These are phyloP conservation scores for Penicillium verrucosum DNA, from an alignment of 2,329 filamentous ascomycete species.

Conservation along the genomic window DNA sequence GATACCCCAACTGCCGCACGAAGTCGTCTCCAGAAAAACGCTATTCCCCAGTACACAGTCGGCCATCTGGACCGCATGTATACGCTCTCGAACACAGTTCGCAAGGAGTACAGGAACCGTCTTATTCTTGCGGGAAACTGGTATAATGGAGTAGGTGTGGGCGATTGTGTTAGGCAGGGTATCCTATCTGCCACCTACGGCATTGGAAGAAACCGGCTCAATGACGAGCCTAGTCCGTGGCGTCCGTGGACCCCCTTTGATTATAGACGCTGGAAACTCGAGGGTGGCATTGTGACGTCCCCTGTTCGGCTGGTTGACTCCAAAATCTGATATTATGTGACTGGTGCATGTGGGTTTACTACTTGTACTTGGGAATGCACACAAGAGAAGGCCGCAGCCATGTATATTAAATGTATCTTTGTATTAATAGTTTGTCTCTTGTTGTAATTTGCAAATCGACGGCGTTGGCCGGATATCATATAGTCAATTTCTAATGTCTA, in stretches of 20 bases:
- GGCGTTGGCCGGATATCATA: background rate
- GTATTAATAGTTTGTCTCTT: background rate
- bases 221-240: constrained; percentile 1
- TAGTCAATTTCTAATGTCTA: background rate
- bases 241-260: constrained; percentile 22
- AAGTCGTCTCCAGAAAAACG: constrained; percentile 63
- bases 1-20: constrained; percentile 60
- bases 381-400: background rate
- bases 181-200: constrained; percentile 51
- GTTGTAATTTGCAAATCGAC: background rate
- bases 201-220: constrained; percentile 34
- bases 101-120: constrained; percentile 56
- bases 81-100: constrained; percentile 55
- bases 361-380: background rate
- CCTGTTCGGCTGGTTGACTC: constrained; percentile 22
- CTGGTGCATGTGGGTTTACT: background rate
- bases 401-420: background rate
- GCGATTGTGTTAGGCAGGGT: constrained; percentile 56
- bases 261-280: constrained; percentile 27
- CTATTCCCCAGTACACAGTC: constrained; percentile 86
- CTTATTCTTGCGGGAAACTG: constrained; percentile 62
- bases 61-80: constrained; percentile 67
- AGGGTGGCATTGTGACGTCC: constrained; percentile 31
- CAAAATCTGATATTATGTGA: background rate
- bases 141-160: constrained; percentile 51